Base-by-base conservation (phyloP, 176 grass and related monocot species). In the Panicum miliaceum region DNA sequence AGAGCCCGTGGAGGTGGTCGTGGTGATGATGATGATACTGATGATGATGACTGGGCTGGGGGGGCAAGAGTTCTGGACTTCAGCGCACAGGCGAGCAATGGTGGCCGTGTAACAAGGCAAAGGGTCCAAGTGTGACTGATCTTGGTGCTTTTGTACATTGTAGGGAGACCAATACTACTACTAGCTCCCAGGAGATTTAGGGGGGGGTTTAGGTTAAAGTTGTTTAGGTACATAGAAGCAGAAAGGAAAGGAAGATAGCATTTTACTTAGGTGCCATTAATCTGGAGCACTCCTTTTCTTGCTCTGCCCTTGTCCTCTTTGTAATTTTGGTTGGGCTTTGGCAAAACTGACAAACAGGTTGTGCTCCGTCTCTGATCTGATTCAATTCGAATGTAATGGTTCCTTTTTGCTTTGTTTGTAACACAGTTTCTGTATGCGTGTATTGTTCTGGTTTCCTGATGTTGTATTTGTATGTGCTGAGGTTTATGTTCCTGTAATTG, bases 51-150 rank as follows among this genome's bases (percentile, higher is more conserved):
- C 35, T 94, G 97, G 91, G 90, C 64, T 6, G 88, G 89, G 5
- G 90, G 91, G 5, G 34, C 91, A n/a, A 89, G 93, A 29, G 85
- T 86, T 78, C 91, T 99, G 1, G 93, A 96, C 84, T 96, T 94
- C 26, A 85, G 90, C 14, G 78, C 42, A 69, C 91, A 92, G 78
- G 89, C 71, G 41, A 75, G 76, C 38, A 92, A 82, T 13, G 90
- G 97, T 25, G 88, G 90, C 7, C 81, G 93, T 48, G 82, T 96
- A 50, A 99, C 93, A 37, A 82, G 93, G 61, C 92, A 94, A 84
- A 86, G 91, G 76, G 65, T 87, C 68, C 88, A 96, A 86, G 80
- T 89, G 64, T 92, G 64, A 92, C 45, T 32, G 68, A n/a, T 84
- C 77, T 43, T 84, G 58, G 61, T 65, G 51, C 73, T 78, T 78